Evolutionary conservation across 805 yeast genomes (phyloP), one percentile per base, ranked within the genome.

Genomic region (Ogataea siamensis): DNA sequence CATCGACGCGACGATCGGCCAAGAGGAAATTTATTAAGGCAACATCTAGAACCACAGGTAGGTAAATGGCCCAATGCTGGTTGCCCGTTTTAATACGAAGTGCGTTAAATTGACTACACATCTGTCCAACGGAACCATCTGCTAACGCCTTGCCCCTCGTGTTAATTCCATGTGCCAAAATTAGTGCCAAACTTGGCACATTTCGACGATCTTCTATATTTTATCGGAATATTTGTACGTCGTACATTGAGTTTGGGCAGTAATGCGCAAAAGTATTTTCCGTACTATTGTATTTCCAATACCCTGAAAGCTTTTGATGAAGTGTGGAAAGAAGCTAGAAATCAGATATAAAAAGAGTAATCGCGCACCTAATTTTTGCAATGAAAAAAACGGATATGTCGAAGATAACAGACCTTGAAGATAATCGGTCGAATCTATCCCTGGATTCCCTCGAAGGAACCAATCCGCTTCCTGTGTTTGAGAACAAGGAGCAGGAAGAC

Each of bases 1-100:
- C 11, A 9, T 11, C 33, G 38, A 15, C 39, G 39, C 39, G 39
- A 21, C 39, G 33, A 34, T 25, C 31, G 31, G 17, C 31, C 21
- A 2, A n/a, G 11, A 28, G 22, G 1, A 17, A 13, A 3, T 14
- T 11, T 11, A 17, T 17, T 10, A 6, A 7, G 3, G 5, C 17
- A 16, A 8, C 31, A 22, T 3, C 2, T 8, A 5, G n/a, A 11
- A 22, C 12, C n/a, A 11, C 3, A 11, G 10, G 25, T n/a, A n/a
- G n/a, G n/a, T n/a, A n/a, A n/a, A n/a, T n/a, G 13, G 12, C 13
- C 13, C n/a, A 7, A 7, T 22, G 25, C 6, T 11, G 13, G 25
- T 22, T 11, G 25, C 13, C 25, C 25, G 25, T 11, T 5, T 10
- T 22, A 2, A 22, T 22, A 22, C 25, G 25, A 11, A 2, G 6